phyloP scores from a whole-genome alignment of 441 rosid species.

The Corymbia calophylla region DNA sequence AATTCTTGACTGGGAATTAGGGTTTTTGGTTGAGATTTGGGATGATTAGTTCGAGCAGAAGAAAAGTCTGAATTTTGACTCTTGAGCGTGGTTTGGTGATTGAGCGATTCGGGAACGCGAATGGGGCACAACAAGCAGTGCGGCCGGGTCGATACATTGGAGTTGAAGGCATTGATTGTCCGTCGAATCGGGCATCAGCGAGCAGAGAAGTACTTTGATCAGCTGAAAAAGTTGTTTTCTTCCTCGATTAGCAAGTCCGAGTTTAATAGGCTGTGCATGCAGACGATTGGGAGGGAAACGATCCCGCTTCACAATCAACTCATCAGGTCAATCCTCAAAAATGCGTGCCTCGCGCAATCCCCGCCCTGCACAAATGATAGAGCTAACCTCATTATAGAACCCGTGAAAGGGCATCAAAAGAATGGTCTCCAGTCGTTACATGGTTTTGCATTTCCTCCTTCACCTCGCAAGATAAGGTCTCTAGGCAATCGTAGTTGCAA shows the following conservation, averaged over 20 bases:
- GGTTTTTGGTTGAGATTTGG: neutral
- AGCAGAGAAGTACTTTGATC: constrained; percentile 66
- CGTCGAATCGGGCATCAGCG: constrained; percentile 62
- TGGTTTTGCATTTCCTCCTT: constrained; percentile 56
- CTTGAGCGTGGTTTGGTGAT: neutral
- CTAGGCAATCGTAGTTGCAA: constrained; percentile 35
- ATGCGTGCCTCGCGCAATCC: constrained; percentile 45
- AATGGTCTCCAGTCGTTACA: constrained; percentile 31
- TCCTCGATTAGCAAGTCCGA: constrained; percentile 51
- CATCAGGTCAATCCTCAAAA: constrained; percentile 57
- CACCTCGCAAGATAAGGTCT: constrained; percentile 72
- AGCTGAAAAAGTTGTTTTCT: constrained; percentile 52
- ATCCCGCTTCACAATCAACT: constrained; percentile 66
- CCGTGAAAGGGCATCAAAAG: constrained; percentile 29
- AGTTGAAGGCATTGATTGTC: constrained; percentile 43
- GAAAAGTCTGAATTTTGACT: neutral
- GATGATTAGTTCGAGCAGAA: neutral
- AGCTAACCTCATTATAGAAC: constrained; percentile 20
- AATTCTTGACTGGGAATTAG: neutral
- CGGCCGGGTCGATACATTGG: constrained; percentile 39
- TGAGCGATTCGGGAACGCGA: constrained; percentile 2
- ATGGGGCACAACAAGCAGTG: constrained; percentile 30
- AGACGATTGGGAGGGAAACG: constrained; percentile 57
- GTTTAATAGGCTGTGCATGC: constrained; percentile 53
- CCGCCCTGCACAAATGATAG: constrained; percentile 34